Percentiles rank a stretch among this genome's conserved stretches.
Evolutionary conservation across 176 grass and related monocot genomes (phyloP).

Genomic region (Bonia amplexicaulis): DNA sequence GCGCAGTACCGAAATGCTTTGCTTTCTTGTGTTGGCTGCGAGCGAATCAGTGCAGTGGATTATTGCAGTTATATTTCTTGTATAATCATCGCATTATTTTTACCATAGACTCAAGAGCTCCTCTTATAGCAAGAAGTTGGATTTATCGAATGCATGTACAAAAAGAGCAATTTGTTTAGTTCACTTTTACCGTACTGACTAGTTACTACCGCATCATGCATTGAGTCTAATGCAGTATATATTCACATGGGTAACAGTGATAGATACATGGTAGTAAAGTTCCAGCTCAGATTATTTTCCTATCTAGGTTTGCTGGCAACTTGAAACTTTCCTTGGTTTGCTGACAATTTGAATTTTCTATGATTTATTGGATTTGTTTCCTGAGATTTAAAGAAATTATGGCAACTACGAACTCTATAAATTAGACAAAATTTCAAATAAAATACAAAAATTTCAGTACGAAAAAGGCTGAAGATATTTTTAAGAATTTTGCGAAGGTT

Average conservation of each 20-base stretch:
- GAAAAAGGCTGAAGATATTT: too few species aligned
- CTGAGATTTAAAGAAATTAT: too few species aligned
- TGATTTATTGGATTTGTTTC: too few species aligned
- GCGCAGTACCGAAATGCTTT: background rate
- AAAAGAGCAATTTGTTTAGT: slow-evolving; percentile 32
- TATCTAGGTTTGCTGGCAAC: background rate
- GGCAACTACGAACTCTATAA: too few species aligned
- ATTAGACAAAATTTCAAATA: too few species aligned
- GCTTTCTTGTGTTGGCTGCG: background rate
- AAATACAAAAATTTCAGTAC: too few species aligned
- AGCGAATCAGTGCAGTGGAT: background rate
- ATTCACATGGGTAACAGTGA: slow-evolving; percentile 13
- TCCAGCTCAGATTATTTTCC: background rate
- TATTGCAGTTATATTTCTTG: background rate
- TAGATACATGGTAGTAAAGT: background rate
- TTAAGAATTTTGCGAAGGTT: too few species aligned
- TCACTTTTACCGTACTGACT: background rate
- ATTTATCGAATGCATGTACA: slow-evolving; percentile 51
- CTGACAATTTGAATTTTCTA: too few species aligned
- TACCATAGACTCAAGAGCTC: slow-evolving; percentile 38
- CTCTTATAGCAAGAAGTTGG: slow-evolving; percentile 63
- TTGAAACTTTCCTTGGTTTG: background rate
- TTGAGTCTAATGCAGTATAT: slow-evolving; percentile 30
- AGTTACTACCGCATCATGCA: background rate
- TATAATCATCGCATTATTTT: slow-evolving; percentile 15